Conservation (phyloP, 192 early-diverging fungal species). For the Coemansia sp. region DNA sequence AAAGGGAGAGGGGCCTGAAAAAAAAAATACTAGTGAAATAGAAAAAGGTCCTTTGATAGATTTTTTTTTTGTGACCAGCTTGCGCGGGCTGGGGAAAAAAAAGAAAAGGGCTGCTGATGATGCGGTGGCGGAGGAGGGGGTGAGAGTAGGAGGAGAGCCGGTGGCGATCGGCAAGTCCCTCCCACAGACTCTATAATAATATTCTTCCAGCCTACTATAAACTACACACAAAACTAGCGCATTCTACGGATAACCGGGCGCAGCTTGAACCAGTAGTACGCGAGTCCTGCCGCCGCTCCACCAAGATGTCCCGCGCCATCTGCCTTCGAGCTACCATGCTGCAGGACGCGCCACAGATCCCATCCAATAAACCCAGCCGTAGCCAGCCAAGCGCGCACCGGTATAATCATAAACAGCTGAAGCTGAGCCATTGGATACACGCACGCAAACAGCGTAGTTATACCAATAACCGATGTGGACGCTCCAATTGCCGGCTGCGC, state of each 20-base stretch:
- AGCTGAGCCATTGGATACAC: slow-evolving; percentile 42
- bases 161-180: no score
- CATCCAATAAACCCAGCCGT: slow-evolving; percentile 43
- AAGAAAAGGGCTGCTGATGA: no score
- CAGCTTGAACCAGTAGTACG: slow-evolving; percentile 57
- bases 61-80: no score
- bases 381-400: slow-evolving; percentile 46
- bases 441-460: slow-evolving; percentile 52
- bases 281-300: slow-evolving; percentile 47
- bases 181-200: no score
- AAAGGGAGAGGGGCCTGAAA: no score
- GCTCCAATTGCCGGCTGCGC: slow-evolving; percentile 45
- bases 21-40: no score
- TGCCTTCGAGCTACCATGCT: slow-evolving; percentile 10
- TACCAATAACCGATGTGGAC: slow-evolving; percentile 46
- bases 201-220: no score
- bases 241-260: slow-evolving; percentile 45
- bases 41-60: no score
- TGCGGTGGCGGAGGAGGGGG: no score
- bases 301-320: slow-evolving; percentile 60
- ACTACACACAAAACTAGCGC: no score
- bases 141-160: no score
- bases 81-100: no score
- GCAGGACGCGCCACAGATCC: slow-evolving; percentile 37
- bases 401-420: slow-evolving; percentile 44